phyloP scores from a whole-genome alignment of 805 yeast genomes.

The Sugiyamaella americana region DNA sequence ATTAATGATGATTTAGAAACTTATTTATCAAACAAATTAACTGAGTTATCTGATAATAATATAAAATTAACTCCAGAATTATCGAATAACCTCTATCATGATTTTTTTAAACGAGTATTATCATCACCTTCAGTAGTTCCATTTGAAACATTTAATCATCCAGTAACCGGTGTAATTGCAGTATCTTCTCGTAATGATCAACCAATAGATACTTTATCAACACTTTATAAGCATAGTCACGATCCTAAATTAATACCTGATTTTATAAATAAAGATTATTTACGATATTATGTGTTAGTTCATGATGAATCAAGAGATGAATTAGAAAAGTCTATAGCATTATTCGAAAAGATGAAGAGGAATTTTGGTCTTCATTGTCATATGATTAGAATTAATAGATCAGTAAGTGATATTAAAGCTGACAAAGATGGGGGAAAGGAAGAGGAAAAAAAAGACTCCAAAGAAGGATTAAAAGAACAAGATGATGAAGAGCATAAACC shows the following conservation, averaged over 20 bases:
- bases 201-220: conserved; percentile 53
- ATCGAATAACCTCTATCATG: conserved; percentile 42
- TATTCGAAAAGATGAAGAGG: conserved; percentile 38
- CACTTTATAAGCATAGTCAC: conserved; percentile 41
- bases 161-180: conserved; percentile 66
- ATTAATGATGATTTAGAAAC: conserved; percentile 33
- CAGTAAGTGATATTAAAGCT: conserved; percentile 16
- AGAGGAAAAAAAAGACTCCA: too few species aligned
- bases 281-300: conserved; percentile 45
- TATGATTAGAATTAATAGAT: conserved; percentile 18
- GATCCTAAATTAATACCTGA: conserved; percentile 43
- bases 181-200: conserved; percentile 52
- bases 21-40: conserved; percentile 15
- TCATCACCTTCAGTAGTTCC: conserved; percentile 59
- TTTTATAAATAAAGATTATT: conserved; percentile 60
- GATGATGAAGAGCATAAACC: not conserved
- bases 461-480: too few species aligned
- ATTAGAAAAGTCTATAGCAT: conserved; percentile 37
- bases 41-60: not conserved
- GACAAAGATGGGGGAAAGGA: conserved; percentile 8
- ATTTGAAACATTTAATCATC: conserved; percentile 84
- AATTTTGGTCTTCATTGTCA: conserved; percentile 28
- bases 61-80: conserved; percentile 21
- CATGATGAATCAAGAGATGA: conserved; percentile 44
- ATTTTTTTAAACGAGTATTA: conserved; percentile 51